Evolutionary conservation across 1,284 basidiomycete species (phyloP), one percentile per base, ranked within the genome.

Genomic region (Polyporus tsugae): DNA sequence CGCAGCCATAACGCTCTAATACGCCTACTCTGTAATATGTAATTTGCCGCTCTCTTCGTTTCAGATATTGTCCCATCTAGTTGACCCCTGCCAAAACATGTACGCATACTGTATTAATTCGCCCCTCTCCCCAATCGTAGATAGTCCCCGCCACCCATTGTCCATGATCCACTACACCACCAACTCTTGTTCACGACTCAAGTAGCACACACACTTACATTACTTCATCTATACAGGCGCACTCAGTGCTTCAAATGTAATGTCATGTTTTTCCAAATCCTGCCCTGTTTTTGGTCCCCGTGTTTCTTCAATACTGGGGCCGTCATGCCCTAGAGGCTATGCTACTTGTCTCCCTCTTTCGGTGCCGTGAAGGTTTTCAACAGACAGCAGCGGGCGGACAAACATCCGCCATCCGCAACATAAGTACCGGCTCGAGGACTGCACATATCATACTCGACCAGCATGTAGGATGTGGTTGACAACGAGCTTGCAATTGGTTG

Each of bases 51-150:
- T 39, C 44, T 62, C 61, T 60, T 17, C 61, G n/a, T 36, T 41
- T 25, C 65, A 64, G 52, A 65, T 65, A 65, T 60, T 33, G 53
- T 65, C 17, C 25, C 60, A 59, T 57, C 52, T 64, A 66, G 52
- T 53, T 38, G 33, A 13, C 17, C 22, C 29, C 52, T 42, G 35
- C 65, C 59, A 38, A 55, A 64, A 33, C 62, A 17, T 72, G 71
- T 72, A 72, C 38, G 29, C 62, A 52, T 72, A 72, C 57, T 72
- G 71, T 72, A 68, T 65, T 69, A 66, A 68, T 67, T 64, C 49
- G 57, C 60, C 66, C 66, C 55, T 19, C 29, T 29, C 29, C 29
- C 65, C 55, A 57, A 57, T 36, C 68, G 68, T 70, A 72, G 68
- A 70, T 70, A 70, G 53, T 59, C 44, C 19, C 19, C 57, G 44